Base-by-base conservation (phyloP, 1,284 basidiomycete genomes). In the Puccinia hordei region DNA sequence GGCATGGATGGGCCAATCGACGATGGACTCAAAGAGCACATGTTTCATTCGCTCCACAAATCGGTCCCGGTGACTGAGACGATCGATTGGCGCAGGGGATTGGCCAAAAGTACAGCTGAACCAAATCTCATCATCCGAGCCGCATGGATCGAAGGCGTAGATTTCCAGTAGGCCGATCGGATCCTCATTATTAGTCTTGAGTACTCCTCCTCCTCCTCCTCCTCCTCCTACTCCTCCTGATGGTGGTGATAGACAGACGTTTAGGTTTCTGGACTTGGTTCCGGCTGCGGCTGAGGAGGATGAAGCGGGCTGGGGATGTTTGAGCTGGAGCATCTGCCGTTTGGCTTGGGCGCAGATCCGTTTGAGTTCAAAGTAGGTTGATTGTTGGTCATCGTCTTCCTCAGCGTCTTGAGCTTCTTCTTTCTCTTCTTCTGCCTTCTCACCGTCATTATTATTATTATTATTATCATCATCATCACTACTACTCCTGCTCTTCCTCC, bases 1-100 rank as follows among this genome's bases (percentile, higher is more conserved):
- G 10, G 73, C 73, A 51, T 76, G 73, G 35, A 76, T 76, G 3
- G 73, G 57, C 73, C 73, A 76, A 51, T 61, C 55, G 22, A 76
- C 59, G 12, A 61, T 22, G 17, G 73, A 76, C 51, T 76, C 73
- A 65, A 49, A 76, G 57, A 76, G 63, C 1, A 61, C 73, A 41
- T 63, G 24, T 76, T 44, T 63, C 73, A 76, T 76, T 44, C 73
- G 73, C 24, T 44, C 44, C 19, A 76, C 61, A 33, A 76, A 76
- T 46, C 61, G 38, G 61, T 65, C 73, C 8, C 55, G 55, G n/a
- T n/a, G 2, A 57, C 55, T 57, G 10, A 27, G 55, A 57, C 55
- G 17, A 5, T 57, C 55, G 22, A 57, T 57, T n/a, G 55, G n/a
- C 55, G 17, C 55, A 57, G 22, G 17, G 55, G 24, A 5, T 1